These are phyloP conservation scores for Penicillium pancosmium DNA, from an alignment of 495 filamentous ascomycete genomes.

Conservation along the genomic window DNA sequence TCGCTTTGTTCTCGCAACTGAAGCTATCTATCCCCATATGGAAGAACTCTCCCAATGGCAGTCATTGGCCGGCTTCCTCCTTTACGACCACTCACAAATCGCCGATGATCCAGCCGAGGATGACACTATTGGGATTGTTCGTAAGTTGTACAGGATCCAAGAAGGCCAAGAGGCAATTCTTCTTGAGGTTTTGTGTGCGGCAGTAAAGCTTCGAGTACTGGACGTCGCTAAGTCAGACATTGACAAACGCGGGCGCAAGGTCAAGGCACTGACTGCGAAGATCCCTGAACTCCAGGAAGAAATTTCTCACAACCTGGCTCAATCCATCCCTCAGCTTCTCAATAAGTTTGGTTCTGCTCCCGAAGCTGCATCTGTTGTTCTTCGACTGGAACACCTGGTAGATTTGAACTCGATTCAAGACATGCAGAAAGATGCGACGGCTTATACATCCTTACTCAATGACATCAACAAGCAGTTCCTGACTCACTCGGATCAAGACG, in stretches of 20 bases:
- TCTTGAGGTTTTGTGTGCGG: conserved; percentile 80
- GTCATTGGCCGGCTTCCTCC: conserved; percentile 80
- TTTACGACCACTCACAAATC: conserved; percentile 82
- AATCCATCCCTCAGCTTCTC: conserved; percentile 78
- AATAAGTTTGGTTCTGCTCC: conserved; percentile 92
- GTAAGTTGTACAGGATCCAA: conserved; percentile 67
- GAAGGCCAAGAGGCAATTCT: conserved; percentile 82
- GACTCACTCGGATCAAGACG: conserved; percentile 80
- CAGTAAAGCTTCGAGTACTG: conserved; percentile 68
- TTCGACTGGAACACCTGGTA: conserved; percentile 84
- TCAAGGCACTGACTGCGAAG: conserved; percentile 63
- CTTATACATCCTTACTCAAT: conserved; percentile 80
- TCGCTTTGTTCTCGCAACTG: conserved; percentile 80
- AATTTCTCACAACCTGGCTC: conserved; percentile 71
- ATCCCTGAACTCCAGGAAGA: conserved; percentile 69
- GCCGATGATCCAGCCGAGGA: conserved; percentile 51
- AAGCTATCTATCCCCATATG: conserved; percentile 80
- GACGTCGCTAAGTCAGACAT: conserved; percentile 59
- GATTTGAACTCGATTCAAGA: conserved; percentile 89
- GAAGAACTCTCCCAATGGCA: conserved; percentile 85
- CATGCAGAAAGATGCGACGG: conserved; percentile 80
- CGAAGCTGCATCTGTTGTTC: conserved; percentile 77
- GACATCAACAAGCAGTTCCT: conserved; percentile 94
- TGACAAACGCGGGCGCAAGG: conserved; percentile 62
- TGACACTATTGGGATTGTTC: conserved; percentile 57